These are phyloP conservation scores for Podospora appendiculata DNA, from an alignment of 495 filamentous ascomycete species.

Conservation along the genomic window DNA sequence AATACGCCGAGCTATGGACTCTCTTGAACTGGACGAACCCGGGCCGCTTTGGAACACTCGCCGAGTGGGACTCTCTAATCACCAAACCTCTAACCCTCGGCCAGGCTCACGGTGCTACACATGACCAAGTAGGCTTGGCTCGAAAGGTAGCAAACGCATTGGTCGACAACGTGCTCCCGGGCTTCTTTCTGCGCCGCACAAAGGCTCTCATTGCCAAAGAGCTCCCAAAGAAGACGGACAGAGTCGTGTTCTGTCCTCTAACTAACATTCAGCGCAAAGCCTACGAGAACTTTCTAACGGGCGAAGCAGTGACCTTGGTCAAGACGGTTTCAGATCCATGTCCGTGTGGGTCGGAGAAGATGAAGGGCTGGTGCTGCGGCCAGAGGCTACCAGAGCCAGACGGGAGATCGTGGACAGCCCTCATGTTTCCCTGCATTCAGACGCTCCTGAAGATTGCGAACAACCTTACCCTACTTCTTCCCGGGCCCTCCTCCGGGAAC, in stretches of 20 bases:
- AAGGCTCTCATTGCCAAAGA: conserved; percentile 90
- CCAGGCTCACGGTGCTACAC: conserved; percentile 85
- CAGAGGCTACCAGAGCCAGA: conserved; percentile 44
- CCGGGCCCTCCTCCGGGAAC: conserved; percentile 52
- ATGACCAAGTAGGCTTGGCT: conserved; percentile 70
- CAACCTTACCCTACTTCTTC: conserved; percentile 85
- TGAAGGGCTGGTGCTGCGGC: conserved; percentile 78
- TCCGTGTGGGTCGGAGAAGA: conserved; percentile 60
- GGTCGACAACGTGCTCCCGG: conserved; percentile 79
- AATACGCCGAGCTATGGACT: conserved; percentile 96
- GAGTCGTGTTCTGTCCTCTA: conserved; percentile 90
- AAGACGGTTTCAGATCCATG: conserved; percentile 58
- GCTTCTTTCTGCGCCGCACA: conserved; percentile 89
- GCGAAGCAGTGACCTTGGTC: conserved; percentile 64
- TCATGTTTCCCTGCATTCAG: conserved; percentile 80
- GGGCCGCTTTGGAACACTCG: conserved; percentile 70
- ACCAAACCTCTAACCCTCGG: conserved; percentile 74
- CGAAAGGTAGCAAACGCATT: conserved; percentile 79
- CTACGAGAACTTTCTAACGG: conserved; percentile 73
- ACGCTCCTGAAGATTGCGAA: conserved; percentile 83
- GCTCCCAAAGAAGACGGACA: conserved; percentile 91
- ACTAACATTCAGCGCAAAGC: conserved; percentile 76
- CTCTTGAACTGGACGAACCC: conserved; percentile 96
- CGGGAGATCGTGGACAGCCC: conserved; percentile 57
- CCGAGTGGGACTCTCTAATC: conserved; percentile 71